Evolutionary conservation across 2,329 filamentous ascomycete genomes (phyloP), one percentile per base, ranked within the genome.

Genomic region (Fusarium bactridioides): DNA sequence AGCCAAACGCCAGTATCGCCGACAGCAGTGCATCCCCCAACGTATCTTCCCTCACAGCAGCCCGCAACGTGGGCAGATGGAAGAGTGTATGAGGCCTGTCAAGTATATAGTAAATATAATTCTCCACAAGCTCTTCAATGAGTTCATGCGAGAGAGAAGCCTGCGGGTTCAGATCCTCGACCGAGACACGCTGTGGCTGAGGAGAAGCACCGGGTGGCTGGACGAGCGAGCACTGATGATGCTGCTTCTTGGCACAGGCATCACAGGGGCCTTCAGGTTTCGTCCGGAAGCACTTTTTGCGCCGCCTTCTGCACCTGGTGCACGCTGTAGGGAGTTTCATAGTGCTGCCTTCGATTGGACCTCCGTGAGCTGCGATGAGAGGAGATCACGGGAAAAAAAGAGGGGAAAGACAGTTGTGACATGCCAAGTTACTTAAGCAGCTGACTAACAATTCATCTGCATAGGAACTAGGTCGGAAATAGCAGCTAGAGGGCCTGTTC

Each of bases 81-180:
- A 63, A 63, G 7, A 63, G 13, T 2, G 61, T 48, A 12, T 63
- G 61, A 31, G 61, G 61, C 23, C 55, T 35, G 43, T 63, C 61
- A 50, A 63, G 61, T 50, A 61, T 63, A 3, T 63, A 63, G 43
- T 63, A 57, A 43, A 63, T 62, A 12, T 62, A 62, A 18, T 62
- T 60, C 43, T 60, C 60, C 60, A 60, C 60, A 35, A 62, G 54
- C 4, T 62, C 60, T 29, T 62, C 60, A 38, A 62, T 62, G 18
- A 60, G 54, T 10, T 62, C 60, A 60, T 62, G 54, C 38, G 60
- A 62, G 27, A 62, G 55, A 60, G 13, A 47, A 27, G 25, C 27
- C 27, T 60, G 43, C 33, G 60, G 54, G 43, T 13, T 47, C 19
- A 60, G 27, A 33, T 62, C 43, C 19, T 48, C 41, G 27, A 27